phyloP scores from a whole-genome alignment of 805 yeast genomes.

The Schizosaccharomyces octosporus region DNA sequence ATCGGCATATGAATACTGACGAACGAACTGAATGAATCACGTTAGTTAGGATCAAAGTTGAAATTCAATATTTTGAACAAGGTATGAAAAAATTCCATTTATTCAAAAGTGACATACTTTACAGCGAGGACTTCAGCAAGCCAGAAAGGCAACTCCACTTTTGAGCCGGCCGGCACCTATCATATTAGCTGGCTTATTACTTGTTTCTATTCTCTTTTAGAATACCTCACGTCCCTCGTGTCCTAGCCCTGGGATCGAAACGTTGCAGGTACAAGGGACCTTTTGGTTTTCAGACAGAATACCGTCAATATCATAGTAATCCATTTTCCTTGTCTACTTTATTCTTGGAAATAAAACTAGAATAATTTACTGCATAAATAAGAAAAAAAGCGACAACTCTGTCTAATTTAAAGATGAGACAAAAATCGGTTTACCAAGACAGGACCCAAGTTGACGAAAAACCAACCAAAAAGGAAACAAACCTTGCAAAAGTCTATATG shows the following conservation, averaged over 20 bases:
- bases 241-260: conserved; percentile 68
- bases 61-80: neutral
- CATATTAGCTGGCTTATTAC: too few species aligned
- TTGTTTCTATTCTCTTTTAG: neutral
- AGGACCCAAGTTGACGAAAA: too few species aligned
- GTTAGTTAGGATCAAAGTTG: neutral
- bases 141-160: conserved; percentile 71
- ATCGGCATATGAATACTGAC: conserved; percentile 50
- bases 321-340: neutral
- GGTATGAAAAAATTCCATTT: neutral
- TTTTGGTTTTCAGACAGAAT: conserved; percentile 21
- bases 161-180: conserved; percentile 19
- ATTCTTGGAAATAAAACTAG: too few species aligned
- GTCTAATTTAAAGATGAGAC: too few species aligned
- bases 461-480: too few species aligned
- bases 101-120: conserved; percentile 9
- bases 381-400: too few species aligned
- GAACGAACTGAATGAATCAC: conserved; percentile 14
- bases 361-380: too few species aligned
- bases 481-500: too few species aligned
- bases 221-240: conserved; percentile 15
- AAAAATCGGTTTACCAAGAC: too few species aligned
- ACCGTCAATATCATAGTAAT: conserved; percentile 8
- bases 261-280: conserved; percentile 56
- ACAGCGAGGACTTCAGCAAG: conserved; percentile 55